Evolutionary conservation across 352 stramenopile species (phyloP).

Genomic region (Phytophthora sojae): DNA sequence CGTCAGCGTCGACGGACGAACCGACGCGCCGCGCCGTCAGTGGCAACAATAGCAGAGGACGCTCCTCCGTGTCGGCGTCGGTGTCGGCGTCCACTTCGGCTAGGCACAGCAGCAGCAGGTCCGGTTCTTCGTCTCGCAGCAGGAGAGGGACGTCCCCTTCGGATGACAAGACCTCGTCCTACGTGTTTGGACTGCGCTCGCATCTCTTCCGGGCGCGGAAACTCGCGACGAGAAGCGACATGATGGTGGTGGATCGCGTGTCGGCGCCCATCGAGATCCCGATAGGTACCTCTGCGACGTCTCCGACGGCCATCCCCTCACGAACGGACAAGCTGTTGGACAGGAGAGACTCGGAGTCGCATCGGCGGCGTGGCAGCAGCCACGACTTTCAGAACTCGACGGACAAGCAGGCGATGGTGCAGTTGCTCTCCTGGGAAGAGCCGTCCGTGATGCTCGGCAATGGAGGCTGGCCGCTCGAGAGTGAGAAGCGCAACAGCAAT

Average conservation of each 20-base stretch:
- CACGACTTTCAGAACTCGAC: conserved; percentile 29
- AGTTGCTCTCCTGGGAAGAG: conserved; percentile 74
- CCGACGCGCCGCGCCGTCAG: conserved; percentile 5
- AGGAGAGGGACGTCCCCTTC: conserved; percentile 13
- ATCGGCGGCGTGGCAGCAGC: conserved; percentile 20
- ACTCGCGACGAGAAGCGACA: conserved; percentile 24
- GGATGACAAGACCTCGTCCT: conserved; percentile 32
- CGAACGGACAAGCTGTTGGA: conserved; percentile 19
- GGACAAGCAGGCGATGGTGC: conserved; percentile 37
- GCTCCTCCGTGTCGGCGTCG: conserved; percentile 3
- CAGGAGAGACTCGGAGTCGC: conserved; percentile 30
- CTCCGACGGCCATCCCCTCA: conserved; percentile 22
- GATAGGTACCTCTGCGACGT: conserved; percentile 19
- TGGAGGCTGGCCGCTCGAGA: conserved; percentile 35
- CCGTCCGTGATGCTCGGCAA: conserved; percentile 54
- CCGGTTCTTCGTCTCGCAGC: conserved; percentile 25
- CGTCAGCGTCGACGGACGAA: conserved; percentile 10
- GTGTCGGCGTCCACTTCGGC: conserved; percentile 13
- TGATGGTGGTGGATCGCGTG: conserved; percentile 44
- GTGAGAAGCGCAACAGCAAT: conserved; percentile 29
- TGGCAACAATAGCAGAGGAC: conserved; percentile 28
- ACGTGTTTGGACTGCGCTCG: conserved; percentile 46
- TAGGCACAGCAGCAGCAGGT: conserved; percentile 28
- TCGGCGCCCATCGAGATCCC: conserved; percentile 78
- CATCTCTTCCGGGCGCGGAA: conserved; percentile 43